These are phyloP conservation scores for Vanderwaltozyma yarrowii DNA, from an alignment of 805 yeast genomes.

Conservation along the genomic window DNA sequence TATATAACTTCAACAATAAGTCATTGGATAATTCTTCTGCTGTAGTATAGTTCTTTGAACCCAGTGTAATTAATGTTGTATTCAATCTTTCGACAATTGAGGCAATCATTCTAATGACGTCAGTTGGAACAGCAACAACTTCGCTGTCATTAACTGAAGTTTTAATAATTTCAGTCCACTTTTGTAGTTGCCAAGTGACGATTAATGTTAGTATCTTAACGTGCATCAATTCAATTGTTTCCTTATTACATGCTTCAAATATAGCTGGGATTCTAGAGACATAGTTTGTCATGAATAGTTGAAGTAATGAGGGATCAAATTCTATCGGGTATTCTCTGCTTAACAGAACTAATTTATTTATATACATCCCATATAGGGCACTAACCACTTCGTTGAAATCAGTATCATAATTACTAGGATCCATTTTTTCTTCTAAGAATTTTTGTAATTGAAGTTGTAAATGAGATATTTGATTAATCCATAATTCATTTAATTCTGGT, in stretches of 20 bases:
- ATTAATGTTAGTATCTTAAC: conserved; percentile 20
- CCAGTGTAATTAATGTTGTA: conserved; percentile 2
- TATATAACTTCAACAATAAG: conserved; percentile 9
- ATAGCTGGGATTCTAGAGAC: conserved; percentile 9
- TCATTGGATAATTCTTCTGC: not conserved
- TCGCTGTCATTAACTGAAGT: conserved; percentile 1
- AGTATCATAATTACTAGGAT: conserved; percentile 1
- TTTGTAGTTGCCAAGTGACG: conserved; percentile 23
- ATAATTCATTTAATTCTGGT: conserved; percentile 17
- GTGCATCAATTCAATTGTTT: conserved; percentile 11
- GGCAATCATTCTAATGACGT: conserved; percentile 2
- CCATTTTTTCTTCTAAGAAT: conserved; percentile 13
- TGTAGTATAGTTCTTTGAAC: conserved; percentile 3
- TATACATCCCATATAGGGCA: conserved; percentile 15
- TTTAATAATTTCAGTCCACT: conserved; percentile 20
- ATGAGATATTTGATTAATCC: conserved; percentile 16
- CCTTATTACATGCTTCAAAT: conserved; percentile 5
- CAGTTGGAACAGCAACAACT: not conserved
- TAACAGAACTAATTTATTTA: conserved; percentile 21
- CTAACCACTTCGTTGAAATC: conserved; percentile 7
- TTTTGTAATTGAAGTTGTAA: conserved; percentile 15
- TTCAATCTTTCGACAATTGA: conserved; percentile 12
- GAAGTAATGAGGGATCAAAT: conserved; percentile 12
- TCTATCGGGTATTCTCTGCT: conserved; percentile 22
- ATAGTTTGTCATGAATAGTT: conserved; percentile 11